A percentile compares a stretch with the other conserved stretches of the same genome.
These are phyloP conservation scores for Monosporascus sp. DNA, from an alignment of 2,329 filamentous ascomycete species.

Conservation along the genomic window DNA sequence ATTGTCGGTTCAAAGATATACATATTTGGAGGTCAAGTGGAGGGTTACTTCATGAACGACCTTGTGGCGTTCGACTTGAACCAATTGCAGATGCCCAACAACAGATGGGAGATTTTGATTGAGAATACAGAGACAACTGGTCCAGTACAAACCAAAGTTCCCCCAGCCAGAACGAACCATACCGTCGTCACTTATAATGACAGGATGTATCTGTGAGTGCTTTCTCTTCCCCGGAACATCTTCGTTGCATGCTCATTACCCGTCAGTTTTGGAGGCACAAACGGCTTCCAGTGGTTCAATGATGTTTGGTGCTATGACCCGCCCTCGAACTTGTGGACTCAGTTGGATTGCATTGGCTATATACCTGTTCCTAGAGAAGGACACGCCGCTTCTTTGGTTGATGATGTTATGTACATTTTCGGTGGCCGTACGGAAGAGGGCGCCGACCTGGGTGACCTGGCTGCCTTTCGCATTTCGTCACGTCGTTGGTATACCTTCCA, in stretches of 20 bases:
- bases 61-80: conserved; percentile 93
- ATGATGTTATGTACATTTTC: conserved; percentile 99
- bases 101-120: conserved; percentile 92
- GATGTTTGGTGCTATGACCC: conserved; percentile 98
- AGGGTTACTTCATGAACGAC: conserved; percentile 98
- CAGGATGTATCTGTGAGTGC: conserved; percentile 80
- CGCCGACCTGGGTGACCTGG: conserved; percentile 84
- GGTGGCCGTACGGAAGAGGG: conserved; percentile 94
- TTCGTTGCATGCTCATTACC: conserved; percentile 7
- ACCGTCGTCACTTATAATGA: conserved; percentile 88
- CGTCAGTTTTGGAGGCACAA: conserved; percentile 87
- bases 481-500: conserved; percentile 98
- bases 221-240: not conserved
- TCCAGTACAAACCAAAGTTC: conserved; percentile 59
- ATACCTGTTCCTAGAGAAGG: conserved; percentile 92
- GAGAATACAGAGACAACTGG: conserved; percentile 62
- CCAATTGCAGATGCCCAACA: conserved; percentile 82
- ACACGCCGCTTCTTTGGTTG: conserved; percentile 86
- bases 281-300: conserved; percentile 96
- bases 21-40: conserved; percentile 95
- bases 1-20: conserved; percentile 96
- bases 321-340: conserved; percentile 72
- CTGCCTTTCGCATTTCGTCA: conserved; percentile 69
- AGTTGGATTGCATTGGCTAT: conserved; percentile 94
- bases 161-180: conserved; percentile 91